A percentile compares a stretch with the other conserved stretches of the same genome.
These are phyloP conservation scores for Russula foetens DNA, from an alignment of 768 basidiomycete species.

Conservation along the genomic window DNA sequence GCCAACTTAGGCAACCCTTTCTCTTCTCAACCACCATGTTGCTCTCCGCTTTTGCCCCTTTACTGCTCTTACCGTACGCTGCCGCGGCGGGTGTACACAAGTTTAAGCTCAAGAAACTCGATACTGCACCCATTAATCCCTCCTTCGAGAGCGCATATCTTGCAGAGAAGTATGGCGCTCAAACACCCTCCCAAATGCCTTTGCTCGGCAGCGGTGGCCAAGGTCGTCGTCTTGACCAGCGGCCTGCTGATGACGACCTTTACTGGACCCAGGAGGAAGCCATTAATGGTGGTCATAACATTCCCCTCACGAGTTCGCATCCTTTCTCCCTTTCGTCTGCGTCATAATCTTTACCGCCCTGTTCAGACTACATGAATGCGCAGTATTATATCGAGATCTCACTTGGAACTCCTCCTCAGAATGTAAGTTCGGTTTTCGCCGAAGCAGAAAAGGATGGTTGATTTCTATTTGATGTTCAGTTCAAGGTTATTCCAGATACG, in stretches of 20 bases:
- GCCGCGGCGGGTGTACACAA: conserved; percentile 59
- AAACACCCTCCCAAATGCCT: conserved; percentile 43
- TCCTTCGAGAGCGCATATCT: conserved; percentile 75
- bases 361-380: conserved; percentile 91
- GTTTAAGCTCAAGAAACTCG: conserved; percentile 84
- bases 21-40: conserved; percentile 31
- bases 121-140: conserved; percentile 51
- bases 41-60: conserved; percentile 33
- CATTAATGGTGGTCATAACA: conserved; percentile 66
- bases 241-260: conserved; percentile 41
- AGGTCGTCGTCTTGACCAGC: conserved; percentile 52
- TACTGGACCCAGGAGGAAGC: conserved; percentile 76
- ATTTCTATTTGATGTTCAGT: conserved; percentile 33
- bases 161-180: conserved; percentile 85
- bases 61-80: conserved; percentile 40
- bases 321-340: neutral
- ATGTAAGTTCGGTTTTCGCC: conserved; percentile 34
- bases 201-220: conserved; percentile 67
- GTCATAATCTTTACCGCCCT: conserved; percentile 12
- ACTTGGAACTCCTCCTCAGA: conserved; percentile 79
- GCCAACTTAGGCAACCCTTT: neutral
- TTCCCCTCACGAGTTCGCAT: conserved; percentile 79
- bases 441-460: neutral
- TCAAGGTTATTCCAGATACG: conserved; percentile 94
- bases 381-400: conserved; percentile 91